Base-by-base conservation (phyloP, 345 rosid genomes). In the Euphorbia lathyris region DNA sequence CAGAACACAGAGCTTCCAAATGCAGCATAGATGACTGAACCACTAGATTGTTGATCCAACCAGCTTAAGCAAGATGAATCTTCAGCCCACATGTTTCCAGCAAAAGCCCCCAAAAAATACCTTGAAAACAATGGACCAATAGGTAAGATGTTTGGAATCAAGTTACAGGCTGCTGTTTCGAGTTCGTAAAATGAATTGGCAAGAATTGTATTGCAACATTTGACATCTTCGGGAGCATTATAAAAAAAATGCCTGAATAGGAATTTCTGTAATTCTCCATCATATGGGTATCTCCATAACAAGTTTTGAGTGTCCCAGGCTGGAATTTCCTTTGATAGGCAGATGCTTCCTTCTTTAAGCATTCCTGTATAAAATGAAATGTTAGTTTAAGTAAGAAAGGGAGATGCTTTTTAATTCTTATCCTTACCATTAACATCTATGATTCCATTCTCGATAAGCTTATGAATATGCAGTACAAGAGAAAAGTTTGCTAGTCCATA, bases 1-100 rank as follows among this genome's bases (percentile, higher is more conserved):
- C 77, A 30, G 36, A 51, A n/a, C 2, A 42, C 62, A 0, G 66
- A 0, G 70, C 85, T 85, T 2, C 89, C 82, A 55, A 88, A 85
- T 11, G 93, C 84, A 27, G 74, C 78, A 55, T 88, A 83, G 14
- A 86, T 72, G 20, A 84, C 84, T 0, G 89, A 80, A 0, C 70
- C 58, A 1, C 63, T 17, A 7, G 78, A 65, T 30, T 67, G 82
- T 19, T 78, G 70, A 56, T 85, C 81, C 7, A 88, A 84, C 91
- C 88, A 85, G 59, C 34, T 42, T 57, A 70, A 66, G 76, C 81
- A 74, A 43, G 81, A 56, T 30, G 66, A 63, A 56, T 80, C 83
- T 74, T 80, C 78, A 0, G 73, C 58, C 81, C 73, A 71, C 2
- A 71, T 57, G 73, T 76, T 80, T 52, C 75, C 75, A 0, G 66